Evolutionary conservation across 2,329 filamentous ascomycete genomes (phyloP), one percentile per base, ranked within the genome.

Genomic region (Diaporthe destruens): DNA sequence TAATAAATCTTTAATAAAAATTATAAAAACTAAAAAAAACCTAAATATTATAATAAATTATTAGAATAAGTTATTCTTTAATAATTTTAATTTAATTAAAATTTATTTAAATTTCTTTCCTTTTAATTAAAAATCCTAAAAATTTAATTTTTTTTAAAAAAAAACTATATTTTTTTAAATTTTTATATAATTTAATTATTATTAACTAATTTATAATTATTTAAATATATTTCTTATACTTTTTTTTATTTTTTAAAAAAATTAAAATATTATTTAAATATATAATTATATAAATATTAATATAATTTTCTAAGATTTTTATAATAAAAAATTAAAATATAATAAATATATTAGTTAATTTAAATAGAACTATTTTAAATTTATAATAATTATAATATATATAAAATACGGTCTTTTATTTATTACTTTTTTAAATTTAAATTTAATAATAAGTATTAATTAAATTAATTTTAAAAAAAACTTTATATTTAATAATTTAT

Each of bases 261-360:
- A 36, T 51, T 23, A 51, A 51, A 51, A 51, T 51, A 51, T 51
- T 51, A 23, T 49, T 23, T 49, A 49, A 49, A 49, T 49, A 49
- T 6, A 49, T 49, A 49, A 49, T 49, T n/a, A 49, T 49, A 49
- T 49, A 49, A 2, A 49, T 49, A 49, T 49, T 49, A 32, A 54
- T 54, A 54, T 54, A 54, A 16, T 54, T 29, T 32, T 32, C n/a
- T n/a, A n/a, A n/a, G n/a, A n/a, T n/a, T n/a, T n/a, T n/a, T n/a
- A n/a, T n/a, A n/a, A n/a, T n/a, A n/a, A n/a, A n/a, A n/a, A n/a
- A n/a, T n/a, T n/a, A n/a, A n/a, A n/a, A n/a, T n/a, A n/a, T n/a
- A n/a, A n/a, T n/a, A n/a, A n/a, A n/a, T n/a, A n/a, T n/a, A n/a
- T n/a, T n/a, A n/a, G n/a, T n/a, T n/a, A n/a, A n/a, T n/a, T n/a